Evolutionary conservation across 1,139 yeast genomes (phyloP).

Genomic region (Suhomyces kunorum): DNA sequence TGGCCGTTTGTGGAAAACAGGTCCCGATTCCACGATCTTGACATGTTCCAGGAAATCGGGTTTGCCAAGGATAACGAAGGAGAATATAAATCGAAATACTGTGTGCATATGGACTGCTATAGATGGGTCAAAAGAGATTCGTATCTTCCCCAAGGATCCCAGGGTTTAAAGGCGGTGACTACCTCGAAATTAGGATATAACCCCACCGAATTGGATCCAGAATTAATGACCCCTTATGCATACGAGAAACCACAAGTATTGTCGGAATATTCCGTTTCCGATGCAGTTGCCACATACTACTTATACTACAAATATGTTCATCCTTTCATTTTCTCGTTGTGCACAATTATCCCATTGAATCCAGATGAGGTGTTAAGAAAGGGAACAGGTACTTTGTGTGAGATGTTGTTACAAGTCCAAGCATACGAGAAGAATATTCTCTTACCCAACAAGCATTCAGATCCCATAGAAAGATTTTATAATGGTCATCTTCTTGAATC

Average conservation of each 20-base stretch:
- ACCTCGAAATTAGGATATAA: constrained; percentile 94
- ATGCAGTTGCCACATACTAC: constrained; percentile 98
- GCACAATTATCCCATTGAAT: constrained; percentile 91
- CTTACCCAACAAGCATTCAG: constrained; percentile 90
- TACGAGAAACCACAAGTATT: constrained; percentile 87
- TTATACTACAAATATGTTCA: constrained; percentile 95
- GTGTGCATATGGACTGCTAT: constrained; percentile 97
- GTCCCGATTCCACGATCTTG: constrained; percentile 77
- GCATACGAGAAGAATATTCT: constrained; percentile 78
- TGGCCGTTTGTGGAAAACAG: constrained; percentile 98
- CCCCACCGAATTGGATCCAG: constrained; percentile 97
- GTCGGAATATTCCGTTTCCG: constrained; percentile 97
- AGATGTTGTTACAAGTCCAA: constrained; percentile 96
- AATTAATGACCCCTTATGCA: constrained; percentile 97
- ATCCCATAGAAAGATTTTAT: constrained; percentile 89
- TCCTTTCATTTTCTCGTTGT: constrained; percentile 93
- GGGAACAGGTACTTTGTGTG: constrained; percentile 98
- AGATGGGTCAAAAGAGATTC: constrained; percentile 99
- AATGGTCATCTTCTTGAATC: constrained; percentile 92
- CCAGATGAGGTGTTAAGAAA: constrained; percentile 96
- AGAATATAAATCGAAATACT: constrained; percentile 88
- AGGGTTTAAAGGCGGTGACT: constrained; percentile 97
- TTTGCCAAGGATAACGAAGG: constrained; percentile 88
- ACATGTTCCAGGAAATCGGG: constrained; percentile 93
- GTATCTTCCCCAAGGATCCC: constrained; percentile 96